phyloP scores from a whole-genome alignment of 2,329 filamentous ascomycete species.

The Ophiocordyceps robertsii region DNA sequence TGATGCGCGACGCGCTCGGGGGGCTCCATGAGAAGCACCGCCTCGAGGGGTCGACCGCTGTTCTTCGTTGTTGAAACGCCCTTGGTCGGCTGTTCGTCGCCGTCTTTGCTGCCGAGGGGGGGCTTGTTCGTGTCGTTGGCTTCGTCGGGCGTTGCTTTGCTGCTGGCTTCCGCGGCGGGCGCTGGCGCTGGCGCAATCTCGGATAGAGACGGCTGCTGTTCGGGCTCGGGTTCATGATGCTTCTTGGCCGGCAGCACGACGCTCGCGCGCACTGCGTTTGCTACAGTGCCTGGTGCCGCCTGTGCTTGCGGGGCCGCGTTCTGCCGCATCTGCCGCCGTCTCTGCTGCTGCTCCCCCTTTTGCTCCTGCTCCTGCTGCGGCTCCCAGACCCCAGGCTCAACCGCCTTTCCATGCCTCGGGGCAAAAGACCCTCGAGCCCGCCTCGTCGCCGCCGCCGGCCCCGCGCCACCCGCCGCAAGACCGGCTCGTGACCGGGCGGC shows the following conservation, averaged over 20 bases:
- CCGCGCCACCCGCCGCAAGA: background rate
- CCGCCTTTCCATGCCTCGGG: conserved; percentile 45
- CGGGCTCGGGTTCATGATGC: too few relatives aligned
- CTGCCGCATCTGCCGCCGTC: conserved; percentile 1
- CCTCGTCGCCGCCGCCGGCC: conserved; percentile 9
- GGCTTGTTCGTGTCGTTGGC: background rate
- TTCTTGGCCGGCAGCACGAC: too few relatives aligned
- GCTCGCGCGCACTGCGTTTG: too few relatives aligned
- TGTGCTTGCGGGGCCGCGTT: background rate
- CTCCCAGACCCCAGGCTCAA: conserved; percentile 33
- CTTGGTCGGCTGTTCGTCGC: background rate
- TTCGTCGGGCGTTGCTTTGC: background rate
- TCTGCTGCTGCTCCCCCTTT: conserved; percentile 7
- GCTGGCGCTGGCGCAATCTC: too few relatives aligned
- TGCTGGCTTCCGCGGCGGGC: too few relatives aligned
- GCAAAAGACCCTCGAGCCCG: conserved; percentile 33
- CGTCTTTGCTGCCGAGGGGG: background rate
- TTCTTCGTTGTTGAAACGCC: background rate
- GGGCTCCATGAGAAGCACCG: conserved; percentile 32
- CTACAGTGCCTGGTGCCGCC: too few relatives aligned
- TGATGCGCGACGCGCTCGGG: conserved; percentile 27
- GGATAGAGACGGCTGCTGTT: too few relatives aligned
- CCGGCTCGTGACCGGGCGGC: conserved; percentile 15
- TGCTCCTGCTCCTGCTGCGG: conserved; percentile 1
- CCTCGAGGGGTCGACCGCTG: conserved; percentile 23